Base-by-base conservation (phyloP, 257 asterid genomes). In the Solanum ahanhuiri region DNA sequence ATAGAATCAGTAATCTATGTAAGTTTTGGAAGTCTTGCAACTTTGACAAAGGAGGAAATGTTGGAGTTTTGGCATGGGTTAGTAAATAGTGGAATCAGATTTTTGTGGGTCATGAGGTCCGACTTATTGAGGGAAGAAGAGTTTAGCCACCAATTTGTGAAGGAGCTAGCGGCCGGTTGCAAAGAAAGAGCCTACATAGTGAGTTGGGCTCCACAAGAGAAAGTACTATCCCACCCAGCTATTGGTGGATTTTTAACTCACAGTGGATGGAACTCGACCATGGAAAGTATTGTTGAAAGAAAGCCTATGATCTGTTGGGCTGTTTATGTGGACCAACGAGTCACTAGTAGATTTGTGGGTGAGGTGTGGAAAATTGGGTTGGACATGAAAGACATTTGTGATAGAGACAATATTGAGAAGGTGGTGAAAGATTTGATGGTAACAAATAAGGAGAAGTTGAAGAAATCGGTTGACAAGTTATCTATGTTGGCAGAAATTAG, bases 361-460 rank as follows among this genome's bases (percentile, higher is more conserved):
- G 92, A 93, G 71, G 85, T 91, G 10, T 93, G 96, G 96, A 91
- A 86, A 88, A 88, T 89, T 20, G 95, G 96, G 41, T 37, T 93
- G 87, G 96, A 93, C 84, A 93, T 93, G 84, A 93, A 93, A 64
- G 96, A 92, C 73, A 89, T 86, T 0, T 92, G 94, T 51, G 93
- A 91, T 17, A 86, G 93, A 69, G 57, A 37, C 9, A 31, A 87
- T 6, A 66, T 93, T 48, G 93, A 90, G 88, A 88, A 86, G 85
- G 86, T 85, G 85, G 88, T 92, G 3, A 89, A 88, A 76, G 93
- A 93, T 10, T 34, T 93, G 0, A 90, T 93, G 94, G 89, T 87
- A 7, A 82, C n/a, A 41, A 90, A 91, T 71, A 90, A 87, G 43
- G 91, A 89, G 1, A 93, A 91, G 37, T 91, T 92, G 57, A 54